A percentile compares a stretch with the other conserved stretches of the same genome.
phyloP scores from a whole-genome alignment of 176 grass and related monocot species.

The Eleusine indica region DNA sequence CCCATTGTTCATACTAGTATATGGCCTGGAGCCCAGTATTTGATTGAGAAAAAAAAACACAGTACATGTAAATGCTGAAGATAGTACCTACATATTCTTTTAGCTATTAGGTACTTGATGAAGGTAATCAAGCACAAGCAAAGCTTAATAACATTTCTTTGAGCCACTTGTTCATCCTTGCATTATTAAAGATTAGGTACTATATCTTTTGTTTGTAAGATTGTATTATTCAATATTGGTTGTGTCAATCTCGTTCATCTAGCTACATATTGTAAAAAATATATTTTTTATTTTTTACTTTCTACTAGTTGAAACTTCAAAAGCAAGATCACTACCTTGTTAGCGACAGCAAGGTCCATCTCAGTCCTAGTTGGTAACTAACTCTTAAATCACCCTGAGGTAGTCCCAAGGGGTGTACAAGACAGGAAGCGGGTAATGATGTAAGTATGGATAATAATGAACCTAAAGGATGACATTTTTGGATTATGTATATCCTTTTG shows the following conservation, averaged over 20 bases:
- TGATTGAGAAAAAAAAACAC: neutral
- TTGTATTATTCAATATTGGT: too few relatives aligned
- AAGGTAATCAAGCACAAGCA: neutral
- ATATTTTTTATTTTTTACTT: neutral
- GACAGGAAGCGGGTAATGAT: slow-evolving; percentile 27
- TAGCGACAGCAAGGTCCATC: slow-evolving; percentile 20
- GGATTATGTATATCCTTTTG: neutral
- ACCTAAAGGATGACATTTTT: too few relatives aligned
- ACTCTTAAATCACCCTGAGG: neutral
- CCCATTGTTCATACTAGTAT: neutral
- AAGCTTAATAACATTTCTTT: neutral
- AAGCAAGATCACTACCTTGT: slow-evolving; percentile 3
- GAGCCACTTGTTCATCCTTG: neutral
- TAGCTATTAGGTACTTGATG: neutral
- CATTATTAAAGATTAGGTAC: too few relatives aligned
- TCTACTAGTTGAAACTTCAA: neutral
- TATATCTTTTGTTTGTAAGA: too few relatives aligned
- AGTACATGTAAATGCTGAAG: slow-evolving; percentile 1
- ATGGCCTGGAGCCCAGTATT: neutral
- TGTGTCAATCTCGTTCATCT: neutral
- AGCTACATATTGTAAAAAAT: neutral
- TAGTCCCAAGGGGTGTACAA: neutral
- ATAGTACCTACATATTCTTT: neutral
- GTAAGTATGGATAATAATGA: neutral
- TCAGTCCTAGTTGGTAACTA: neutral